Evolutionary conservation across 129 eudicot genomes (phyloP), one percentile per base, ranked within the genome.

Genomic region (Arctium lappa): DNA sequence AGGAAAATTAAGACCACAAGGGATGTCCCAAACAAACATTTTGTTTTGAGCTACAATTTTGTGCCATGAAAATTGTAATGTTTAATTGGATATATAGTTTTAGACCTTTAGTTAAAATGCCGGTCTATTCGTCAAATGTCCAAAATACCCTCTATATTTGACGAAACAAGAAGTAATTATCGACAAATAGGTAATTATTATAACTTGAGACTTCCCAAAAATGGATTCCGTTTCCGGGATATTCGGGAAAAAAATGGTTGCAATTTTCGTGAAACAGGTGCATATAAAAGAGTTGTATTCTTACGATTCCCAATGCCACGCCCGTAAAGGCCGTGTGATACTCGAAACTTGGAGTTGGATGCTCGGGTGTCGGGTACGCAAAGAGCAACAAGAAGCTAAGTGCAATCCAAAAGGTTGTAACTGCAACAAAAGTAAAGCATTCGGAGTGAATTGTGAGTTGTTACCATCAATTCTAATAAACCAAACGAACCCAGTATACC

Each of bases 261-360:
- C 9, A 10, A 80, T 70, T 79, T 80, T 71, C 5, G 1, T n/a
- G n/a, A 11, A 33, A 29, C 2, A 56, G 27, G 71, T 1, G 31
- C 62, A 13, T 38, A 73, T 60, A 77, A 18, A 34, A 32, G 7
- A 65, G 77, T 34, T 70, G 15, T 37, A 73, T 33, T 78, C 99
- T 91, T 93, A 96, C 99, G 78, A 96, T 96, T 88, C 99, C 99
- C 76, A 96, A 83, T 66, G 99, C 92, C 82, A 93, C 99, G 34
- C 99, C 98, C 16, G 84, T 88, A 77, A 96, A 96, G 80, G 97
- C 97, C 16, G 99, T 89, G 72, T 93, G 98, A 85, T 60, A 96
- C 91, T 96, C 99, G 75, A 89, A 96, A 84, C 99, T 96, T 84
- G 99, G 99, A 74, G 98, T 93, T 32, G 99, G 95, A 80, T 89